Conservation (phyloP, 2,329 filamentous ascomycete genomes). For the Sclerotinia trifoliorum region DNA sequence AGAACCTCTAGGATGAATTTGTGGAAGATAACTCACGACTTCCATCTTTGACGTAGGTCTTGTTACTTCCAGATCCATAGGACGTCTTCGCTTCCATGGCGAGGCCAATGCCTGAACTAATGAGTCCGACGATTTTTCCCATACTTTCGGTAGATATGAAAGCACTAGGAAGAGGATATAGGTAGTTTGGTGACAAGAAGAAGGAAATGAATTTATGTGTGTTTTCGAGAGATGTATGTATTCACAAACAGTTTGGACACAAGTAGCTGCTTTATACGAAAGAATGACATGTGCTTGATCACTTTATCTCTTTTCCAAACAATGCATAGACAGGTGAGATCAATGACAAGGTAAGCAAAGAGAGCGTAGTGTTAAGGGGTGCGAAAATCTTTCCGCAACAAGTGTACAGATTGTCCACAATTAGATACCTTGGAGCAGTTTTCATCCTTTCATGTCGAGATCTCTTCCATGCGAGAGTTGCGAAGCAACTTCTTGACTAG, state of each 20-base stretch:
- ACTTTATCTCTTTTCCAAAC: background rate
- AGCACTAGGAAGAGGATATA: no score
- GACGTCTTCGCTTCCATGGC: constrained; percentile 19
- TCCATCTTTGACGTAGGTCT: background rate
- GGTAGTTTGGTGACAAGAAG: background rate
- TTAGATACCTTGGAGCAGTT: background rate
- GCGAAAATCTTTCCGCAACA: background rate
- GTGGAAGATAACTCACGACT: background rate
- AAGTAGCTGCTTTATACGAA: background rate
- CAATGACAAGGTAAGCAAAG: background rate
- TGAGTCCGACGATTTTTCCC: constrained; percentile 14
- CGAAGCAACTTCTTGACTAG: background rate
- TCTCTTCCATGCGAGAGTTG: background rate
- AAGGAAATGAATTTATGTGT: background rate
- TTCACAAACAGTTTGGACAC: no score
- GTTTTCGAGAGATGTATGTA: background rate
- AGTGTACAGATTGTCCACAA: background rate
- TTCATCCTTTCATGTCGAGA: background rate
- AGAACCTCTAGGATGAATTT: background rate
- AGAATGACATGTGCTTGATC: rapidly evolving
- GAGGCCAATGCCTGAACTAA: constrained; percentile 20
- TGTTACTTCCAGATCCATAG: constrained; percentile 1
- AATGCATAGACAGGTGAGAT: no score
- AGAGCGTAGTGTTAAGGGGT: background rate
- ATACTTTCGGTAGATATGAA: background rate